Percentiles rank a stretch among this genome's conserved stretches.
These are phyloP conservation scores for Fusarium multiceps DNA, from an alignment of 2,329 filamentous ascomycete genomes.

Conservation along the genomic window DNA sequence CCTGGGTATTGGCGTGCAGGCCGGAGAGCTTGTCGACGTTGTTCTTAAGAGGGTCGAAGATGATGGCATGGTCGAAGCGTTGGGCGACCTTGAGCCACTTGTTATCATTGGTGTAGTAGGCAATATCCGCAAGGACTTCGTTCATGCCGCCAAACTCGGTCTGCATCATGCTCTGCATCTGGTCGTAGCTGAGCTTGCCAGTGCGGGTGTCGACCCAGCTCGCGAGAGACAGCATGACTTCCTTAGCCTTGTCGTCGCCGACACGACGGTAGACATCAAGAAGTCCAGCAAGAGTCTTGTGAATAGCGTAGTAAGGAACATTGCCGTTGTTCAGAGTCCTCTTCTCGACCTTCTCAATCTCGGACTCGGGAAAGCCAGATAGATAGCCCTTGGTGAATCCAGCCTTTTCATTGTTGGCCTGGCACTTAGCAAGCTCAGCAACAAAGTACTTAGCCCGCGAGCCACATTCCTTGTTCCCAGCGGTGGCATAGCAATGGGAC, in stretches of 20 bases:
- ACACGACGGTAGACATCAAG: slow-evolving; percentile 61
- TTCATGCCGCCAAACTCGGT: slow-evolving; percentile 67
- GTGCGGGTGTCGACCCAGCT: slow-evolving; percentile 63
- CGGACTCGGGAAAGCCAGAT: slow-evolving; percentile 64
- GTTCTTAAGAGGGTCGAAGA: slow-evolving; percentile 59
- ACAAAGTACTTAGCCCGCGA: slow-evolving; percentile 60
- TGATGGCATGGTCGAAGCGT: slow-evolving; percentile 61
- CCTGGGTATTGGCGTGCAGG: slow-evolving; percentile 64
- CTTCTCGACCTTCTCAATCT: slow-evolving; percentile 57
- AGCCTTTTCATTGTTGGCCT: slow-evolving; percentile 59
- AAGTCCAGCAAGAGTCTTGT: slow-evolving; percentile 64
- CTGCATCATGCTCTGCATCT: slow-evolving; percentile 61
- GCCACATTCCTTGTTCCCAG: slow-evolving; percentile 56
- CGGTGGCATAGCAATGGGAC: slow-evolving; percentile 60
- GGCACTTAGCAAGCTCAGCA: slow-evolving; percentile 61
- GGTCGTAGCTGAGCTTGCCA: slow-evolving; percentile 51
- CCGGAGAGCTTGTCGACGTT: slow-evolving; percentile 60
- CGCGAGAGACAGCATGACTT: slow-evolving; percentile 58
- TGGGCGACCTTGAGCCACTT: slow-evolving; percentile 60
- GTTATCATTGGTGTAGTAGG: slow-evolving; percentile 58
- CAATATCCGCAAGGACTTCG: slow-evolving; percentile 61
- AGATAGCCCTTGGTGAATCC: slow-evolving; percentile 61
- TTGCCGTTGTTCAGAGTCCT: slow-evolving; percentile 60
- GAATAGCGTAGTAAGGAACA: slow-evolving; percentile 65
- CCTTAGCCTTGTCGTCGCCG: slow-evolving; percentile 55